Evolutionary conservation across 2,329 filamentous ascomycete species (phyloP).

Genomic region (Cordyceps farinosa): DNA sequence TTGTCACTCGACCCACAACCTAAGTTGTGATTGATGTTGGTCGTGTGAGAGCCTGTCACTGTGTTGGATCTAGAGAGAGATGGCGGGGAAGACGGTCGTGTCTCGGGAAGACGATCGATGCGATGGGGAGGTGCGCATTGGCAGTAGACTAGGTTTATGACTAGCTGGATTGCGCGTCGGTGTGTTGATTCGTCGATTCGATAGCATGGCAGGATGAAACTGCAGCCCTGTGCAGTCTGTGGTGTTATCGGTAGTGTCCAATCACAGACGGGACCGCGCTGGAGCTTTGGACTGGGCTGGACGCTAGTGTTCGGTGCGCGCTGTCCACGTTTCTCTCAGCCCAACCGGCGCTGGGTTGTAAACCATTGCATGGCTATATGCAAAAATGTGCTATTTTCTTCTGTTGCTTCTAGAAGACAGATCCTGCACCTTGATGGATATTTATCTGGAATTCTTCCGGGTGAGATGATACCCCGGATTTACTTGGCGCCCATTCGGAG

Average conservation of each 20-base stretch:
- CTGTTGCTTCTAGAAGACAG: not conserved
- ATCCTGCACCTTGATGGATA: not conserved
- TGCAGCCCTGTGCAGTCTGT: not conserved
- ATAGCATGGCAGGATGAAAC: not conserved
- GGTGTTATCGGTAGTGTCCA: not conserved
- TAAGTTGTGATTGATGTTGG: not conserved
- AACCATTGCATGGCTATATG: not conserved
- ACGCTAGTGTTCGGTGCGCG: conserved; percentile 8
- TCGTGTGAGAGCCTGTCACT: not conserved
- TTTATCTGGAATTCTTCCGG: not conserved
- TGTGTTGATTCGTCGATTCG: not conserved
- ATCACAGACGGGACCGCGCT: conserved; percentile 15
- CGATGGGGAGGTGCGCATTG: not conserved
- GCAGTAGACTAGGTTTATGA: not conserved
- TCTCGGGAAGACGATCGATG: conserved; percentile 13
- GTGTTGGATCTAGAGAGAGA: not conserved
- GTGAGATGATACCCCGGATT: not conserved
- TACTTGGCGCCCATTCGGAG: not conserved
- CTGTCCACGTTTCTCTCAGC: conserved; percentile 7
- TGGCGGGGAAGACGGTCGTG: not conserved
- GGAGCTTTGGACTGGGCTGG: not conserved
- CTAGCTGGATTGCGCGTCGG: not conserved
- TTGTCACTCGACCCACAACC: no score
- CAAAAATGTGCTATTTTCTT: not conserved
- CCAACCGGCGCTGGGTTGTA: not conserved